These are phyloP conservation scores for Calocera cornea DNA, from an alignment of 768 basidiomycete genomes.

Conservation along the genomic window DNA sequence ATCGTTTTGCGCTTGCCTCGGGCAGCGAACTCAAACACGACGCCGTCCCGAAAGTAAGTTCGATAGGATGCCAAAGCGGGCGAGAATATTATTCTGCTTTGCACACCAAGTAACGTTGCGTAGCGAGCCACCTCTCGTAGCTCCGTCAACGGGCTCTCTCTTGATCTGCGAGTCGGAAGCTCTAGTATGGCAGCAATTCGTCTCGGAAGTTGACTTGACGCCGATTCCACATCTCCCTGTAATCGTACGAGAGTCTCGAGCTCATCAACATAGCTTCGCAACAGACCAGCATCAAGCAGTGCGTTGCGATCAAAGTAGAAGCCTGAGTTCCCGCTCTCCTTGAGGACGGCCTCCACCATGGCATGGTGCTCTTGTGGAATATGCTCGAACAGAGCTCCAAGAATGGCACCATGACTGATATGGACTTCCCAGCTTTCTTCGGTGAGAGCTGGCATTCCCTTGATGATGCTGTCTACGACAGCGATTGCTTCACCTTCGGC, in stretches of 20 bases:
- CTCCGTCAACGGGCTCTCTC: conserved; percentile 30
- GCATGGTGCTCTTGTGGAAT: conserved; percentile 43
- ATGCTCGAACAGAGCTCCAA: conserved; percentile 47
- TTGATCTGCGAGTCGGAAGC: not conserved
- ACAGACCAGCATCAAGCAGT: conserved; percentile 54
- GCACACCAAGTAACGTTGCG: conserved; percentile 48
- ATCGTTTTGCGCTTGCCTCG: conserved; percentile 53
- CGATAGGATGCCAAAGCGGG: conserved; percentile 63
- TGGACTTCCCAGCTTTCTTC: conserved; percentile 54
- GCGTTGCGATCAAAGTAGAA: conserved; percentile 54
- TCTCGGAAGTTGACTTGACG: conserved; percentile 28
- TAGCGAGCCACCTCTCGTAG: conserved; percentile 49
- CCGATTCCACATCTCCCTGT: conserved; percentile 2
- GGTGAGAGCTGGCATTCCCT: conserved; percentile 55
- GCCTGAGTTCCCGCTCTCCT: conserved; percentile 51
- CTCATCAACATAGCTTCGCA: conserved; percentile 56
- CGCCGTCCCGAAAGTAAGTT: conserved; percentile 55
- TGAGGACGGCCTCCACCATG: conserved; percentile 45
- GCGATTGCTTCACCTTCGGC: conserved; percentile 64
- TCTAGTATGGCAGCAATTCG: conserved; percentile 21
- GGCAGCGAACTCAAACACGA: conserved; percentile 61
- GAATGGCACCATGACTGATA: conserved; percentile 62
- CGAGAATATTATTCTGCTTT: conserved; percentile 47
- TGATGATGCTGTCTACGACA: conserved; percentile 50
- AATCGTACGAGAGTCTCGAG: conserved; percentile 53